Conservation (phyloP, 1,284 basidiomycete genomes). For the Tilletia walkeri region DNA sequence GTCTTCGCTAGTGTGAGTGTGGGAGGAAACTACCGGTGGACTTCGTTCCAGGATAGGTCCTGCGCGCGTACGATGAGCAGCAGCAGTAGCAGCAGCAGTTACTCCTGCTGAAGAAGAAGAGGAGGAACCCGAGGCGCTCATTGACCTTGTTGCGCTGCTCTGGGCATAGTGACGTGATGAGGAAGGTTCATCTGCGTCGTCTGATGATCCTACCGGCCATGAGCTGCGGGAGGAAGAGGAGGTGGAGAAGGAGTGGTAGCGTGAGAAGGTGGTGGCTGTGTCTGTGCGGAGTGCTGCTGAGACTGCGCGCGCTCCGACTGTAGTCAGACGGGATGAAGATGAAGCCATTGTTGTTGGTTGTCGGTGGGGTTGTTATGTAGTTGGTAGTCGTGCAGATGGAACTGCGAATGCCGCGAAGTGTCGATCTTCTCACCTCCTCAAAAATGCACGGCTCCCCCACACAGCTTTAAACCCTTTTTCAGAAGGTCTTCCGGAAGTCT, state of each 20-base stretch:
- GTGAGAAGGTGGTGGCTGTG: background rate
- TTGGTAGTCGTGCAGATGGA: no score
- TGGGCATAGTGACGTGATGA: background rate
- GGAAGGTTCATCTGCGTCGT: slow-evolving; percentile 14
- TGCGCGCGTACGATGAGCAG: slow-evolving; percentile 2
- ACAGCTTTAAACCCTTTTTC: no score
- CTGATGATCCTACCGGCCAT: slow-evolving; percentile 27
- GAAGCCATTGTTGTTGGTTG: no score
- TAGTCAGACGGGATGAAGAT: no score
- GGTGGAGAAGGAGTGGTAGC: slow-evolving; percentile 19
- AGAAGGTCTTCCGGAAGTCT: no score
- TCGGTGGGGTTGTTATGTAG: no score
- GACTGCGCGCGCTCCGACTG: no score
- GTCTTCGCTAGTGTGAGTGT: background rate
- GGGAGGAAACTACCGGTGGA: background rate
- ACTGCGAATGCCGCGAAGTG: no score
- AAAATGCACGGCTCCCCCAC: no score
- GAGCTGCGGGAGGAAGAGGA: slow-evolving; percentile 24
- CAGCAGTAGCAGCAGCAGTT: background rate
- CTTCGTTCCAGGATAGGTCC: slow-evolving; percentile 11
- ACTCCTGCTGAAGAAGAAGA: background rate
- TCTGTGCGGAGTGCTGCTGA: background rate
- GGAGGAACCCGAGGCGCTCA: background rate
- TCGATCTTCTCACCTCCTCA: no score
- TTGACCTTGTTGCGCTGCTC: background rate